These are phyloP conservation scores for Salicornia ramosissima DNA, from an alignment of 148 eudicot species.

Conservation along the genomic window DNA sequence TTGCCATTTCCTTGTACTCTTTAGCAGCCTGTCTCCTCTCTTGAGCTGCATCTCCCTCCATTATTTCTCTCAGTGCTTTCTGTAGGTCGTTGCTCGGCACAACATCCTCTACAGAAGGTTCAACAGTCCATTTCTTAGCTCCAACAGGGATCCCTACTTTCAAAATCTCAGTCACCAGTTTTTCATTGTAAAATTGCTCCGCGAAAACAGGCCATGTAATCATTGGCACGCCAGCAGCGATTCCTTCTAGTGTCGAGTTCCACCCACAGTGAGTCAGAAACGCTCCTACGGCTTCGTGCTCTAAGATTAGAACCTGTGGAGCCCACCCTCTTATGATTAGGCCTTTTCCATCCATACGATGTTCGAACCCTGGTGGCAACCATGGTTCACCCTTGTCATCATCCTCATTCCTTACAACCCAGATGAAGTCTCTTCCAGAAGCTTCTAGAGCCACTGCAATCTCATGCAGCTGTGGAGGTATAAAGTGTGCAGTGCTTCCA, in stretches of 20 bases:
- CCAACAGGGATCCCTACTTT: constrained; percentile 15
- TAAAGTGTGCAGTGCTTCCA: not conserved
- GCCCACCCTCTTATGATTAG: constrained; percentile 21
- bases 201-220: constrained; percentile 22
- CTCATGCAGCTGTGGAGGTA: constrained; percentile 16
- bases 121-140: constrained; percentile 16
- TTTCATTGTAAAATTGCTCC: constrained; percentile 21
- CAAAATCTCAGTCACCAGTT: constrained; percentile 12
- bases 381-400: constrained; percentile 2
- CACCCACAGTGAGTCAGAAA: constrained; percentile 27
- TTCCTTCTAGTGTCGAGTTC: constrained; percentile 22
- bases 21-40: constrained; percentile 13
- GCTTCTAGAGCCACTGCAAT: constrained; percentile 17
- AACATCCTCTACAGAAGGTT: not conserved
- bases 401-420: constrained; percentile 7
- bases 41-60: constrained; percentile 6
- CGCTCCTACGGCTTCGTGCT: constrained; percentile 20
- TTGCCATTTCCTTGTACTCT: constrained; percentile 9
- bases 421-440: constrained; percentile 9
- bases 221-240: constrained; percentile 22
- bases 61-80: constrained; percentile 13
- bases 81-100: constrained; percentile 2
- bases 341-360: constrained; percentile 13
- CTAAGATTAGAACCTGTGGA: constrained; percentile 19
- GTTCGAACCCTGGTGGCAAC: constrained; percentile 20